phyloP scores from a whole-genome alignment of 805 yeast species.

The Teunomyces lycoperdinae region DNA sequence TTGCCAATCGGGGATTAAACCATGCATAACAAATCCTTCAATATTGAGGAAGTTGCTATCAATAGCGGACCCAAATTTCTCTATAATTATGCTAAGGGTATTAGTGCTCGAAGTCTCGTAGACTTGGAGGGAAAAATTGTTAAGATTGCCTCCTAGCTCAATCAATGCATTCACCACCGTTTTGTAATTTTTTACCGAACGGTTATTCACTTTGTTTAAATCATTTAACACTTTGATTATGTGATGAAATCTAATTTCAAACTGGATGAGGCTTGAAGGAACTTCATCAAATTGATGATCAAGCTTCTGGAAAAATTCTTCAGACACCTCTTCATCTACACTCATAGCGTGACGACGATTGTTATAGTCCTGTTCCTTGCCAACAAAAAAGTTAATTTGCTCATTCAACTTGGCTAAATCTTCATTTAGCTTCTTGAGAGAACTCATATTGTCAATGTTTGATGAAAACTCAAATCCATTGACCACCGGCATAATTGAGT shows the following conservation, averaged over 20 bases:
- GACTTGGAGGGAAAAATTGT: slow-evolving; percentile 50
- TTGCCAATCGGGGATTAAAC: slow-evolving; percentile 42
- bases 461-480: slow-evolving; percentile 36
- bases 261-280: slow-evolving; percentile 30
- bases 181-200: slow-evolving; percentile 39
- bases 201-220: slow-evolving; percentile 37
- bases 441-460: slow-evolving; percentile 26
- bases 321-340: not conserved
- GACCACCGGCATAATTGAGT: slow-evolving; percentile 45
- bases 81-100: slow-evolving; percentile 35
- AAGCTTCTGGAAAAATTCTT: not conserved
- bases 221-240: slow-evolving; percentile 31
- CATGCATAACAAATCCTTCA: slow-evolving; percentile 41
- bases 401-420: slow-evolving; percentile 32
- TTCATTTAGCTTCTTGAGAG: slow-evolving; percentile 32
- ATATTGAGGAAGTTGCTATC: slow-evolving; percentile 50
- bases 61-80: slow-evolving; percentile 51
- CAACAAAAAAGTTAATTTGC: slow-evolving; percentile 30
- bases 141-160: slow-evolving; percentile 56
- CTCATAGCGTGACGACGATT: slow-evolving; percentile 2
- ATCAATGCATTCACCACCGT: slow-evolving; percentile 37
- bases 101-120: slow-evolving; percentile 20
- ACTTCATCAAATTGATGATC: slow-evolving; percentile 21
- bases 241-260: slow-evolving; percentile 33
- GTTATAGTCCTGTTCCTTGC: slow-evolving; percentile 18